phyloP scores from a whole-genome alignment of 768 basidiomycete genomes.

The Cantharellus anzutake region DNA sequence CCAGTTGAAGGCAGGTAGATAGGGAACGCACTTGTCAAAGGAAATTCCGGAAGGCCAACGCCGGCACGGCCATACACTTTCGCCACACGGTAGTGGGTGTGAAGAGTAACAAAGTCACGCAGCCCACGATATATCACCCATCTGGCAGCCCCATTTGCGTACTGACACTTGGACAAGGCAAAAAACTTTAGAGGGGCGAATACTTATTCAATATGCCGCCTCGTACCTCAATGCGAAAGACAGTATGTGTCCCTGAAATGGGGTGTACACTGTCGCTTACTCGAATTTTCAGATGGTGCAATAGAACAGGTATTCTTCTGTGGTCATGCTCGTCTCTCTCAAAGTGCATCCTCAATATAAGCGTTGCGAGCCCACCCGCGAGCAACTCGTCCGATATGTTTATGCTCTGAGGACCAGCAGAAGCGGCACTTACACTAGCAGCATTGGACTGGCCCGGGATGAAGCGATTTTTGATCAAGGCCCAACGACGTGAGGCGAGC shows the following conservation, averaged over 20 bases:
- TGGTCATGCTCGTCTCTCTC: slow-evolving; percentile 75
- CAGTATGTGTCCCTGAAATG: slow-evolving; percentile 50
- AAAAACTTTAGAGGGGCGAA: slow-evolving; percentile 9
- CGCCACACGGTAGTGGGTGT: slow-evolving; percentile 73
- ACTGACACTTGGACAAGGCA: slow-evolving; percentile 41
- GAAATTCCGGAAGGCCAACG: slow-evolving; percentile 74
- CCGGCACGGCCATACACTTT: slow-evolving; percentile 60
- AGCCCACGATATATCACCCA: slow-evolving; percentile 95
- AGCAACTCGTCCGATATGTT: slow-evolving; percentile 44
- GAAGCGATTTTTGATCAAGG: background rate
- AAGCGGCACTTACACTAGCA: background rate
- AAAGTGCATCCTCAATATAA: slow-evolving; percentile 69
- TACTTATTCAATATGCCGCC: background rate
- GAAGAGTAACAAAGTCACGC: slow-evolving; percentile 77
- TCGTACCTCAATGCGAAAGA: slow-evolving; percentile 59
- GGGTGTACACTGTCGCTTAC: slow-evolving; percentile 78
- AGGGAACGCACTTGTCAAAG: slow-evolving; percentile 30
- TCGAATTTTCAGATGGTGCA: slow-evolving; percentile 66
- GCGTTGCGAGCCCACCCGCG: slow-evolving; percentile 53
- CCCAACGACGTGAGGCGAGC: background rate
- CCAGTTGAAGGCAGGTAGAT: background rate
- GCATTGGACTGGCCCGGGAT: background rate
- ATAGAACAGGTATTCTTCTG: slow-evolving; percentile 56
- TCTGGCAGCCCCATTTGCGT: slow-evolving; percentile 76
- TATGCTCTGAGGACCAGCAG: background rate